These are phyloP conservation scores for Penicillium mononematosum DNA, from an alignment of 495 filamentous ascomycete genomes.

Conservation along the genomic window DNA sequence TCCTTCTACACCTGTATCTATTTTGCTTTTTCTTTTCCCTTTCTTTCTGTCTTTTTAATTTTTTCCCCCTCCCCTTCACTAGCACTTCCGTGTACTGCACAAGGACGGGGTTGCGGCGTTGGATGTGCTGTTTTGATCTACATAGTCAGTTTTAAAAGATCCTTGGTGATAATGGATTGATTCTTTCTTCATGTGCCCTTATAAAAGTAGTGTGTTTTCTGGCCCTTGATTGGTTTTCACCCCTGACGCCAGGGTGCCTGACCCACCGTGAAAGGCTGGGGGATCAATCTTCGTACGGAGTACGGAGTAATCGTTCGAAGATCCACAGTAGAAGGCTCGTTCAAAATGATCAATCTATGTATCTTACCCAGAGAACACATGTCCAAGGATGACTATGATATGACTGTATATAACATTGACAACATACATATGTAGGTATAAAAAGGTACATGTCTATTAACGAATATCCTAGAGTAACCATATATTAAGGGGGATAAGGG, in stretches of 20 bases:
- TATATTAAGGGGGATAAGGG: not conserved
- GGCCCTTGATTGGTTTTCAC: slow-evolving; percentile 6
- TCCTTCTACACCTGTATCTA: slow-evolving; percentile 20
- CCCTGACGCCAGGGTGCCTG: not conserved
- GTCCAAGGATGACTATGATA: not conserved
- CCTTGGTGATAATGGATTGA: slow-evolving; percentile 5
- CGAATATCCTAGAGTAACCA: not conserved
- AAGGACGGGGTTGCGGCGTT: slow-evolving; percentile 19
- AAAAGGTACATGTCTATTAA: not conserved
- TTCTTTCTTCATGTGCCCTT: not conserved
- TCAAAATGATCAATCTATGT: not conserved
- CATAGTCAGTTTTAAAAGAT: not conserved
- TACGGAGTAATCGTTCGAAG: not conserved
- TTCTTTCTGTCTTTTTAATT: not conserved
- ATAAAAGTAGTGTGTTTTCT: not conserved
- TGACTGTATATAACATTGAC: not conserved
- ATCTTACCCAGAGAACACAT: not conserved
- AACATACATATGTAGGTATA: no score
- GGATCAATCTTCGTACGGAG: not conserved
- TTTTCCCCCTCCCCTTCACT: slow-evolving; percentile 8
- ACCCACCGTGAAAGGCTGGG: not conserved
- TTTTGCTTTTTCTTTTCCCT: slow-evolving; percentile 6
- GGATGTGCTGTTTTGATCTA: slow-evolving; percentile 11
- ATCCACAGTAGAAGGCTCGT: not conserved
- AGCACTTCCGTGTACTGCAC: slow-evolving; percentile 15